Evolutionary conservation across 805 yeast genomes (phyloP), one percentile per base, ranked within the genome.

Genomic region (Saccharomyces jurei): DNA sequence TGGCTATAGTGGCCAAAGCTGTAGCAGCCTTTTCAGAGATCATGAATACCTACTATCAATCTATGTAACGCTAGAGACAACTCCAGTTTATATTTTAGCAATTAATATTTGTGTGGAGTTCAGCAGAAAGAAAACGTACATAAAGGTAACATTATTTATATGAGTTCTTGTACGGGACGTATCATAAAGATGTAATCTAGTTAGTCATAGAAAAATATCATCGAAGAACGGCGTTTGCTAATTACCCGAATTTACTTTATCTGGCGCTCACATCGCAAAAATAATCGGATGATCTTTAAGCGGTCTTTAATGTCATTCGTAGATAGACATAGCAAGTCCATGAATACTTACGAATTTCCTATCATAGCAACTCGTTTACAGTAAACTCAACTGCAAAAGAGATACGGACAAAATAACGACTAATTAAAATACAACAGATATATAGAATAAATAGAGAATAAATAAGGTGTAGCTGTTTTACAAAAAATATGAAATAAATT

Each of bases 1-100:
- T 92, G 5, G 96, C 97, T 1, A 88, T 76, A 11, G 96, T 90
- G 1, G 89, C 97, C 53, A 89, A 75, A 6, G 85, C 89, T 50
- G 86, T 87, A 17, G 87, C 79, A 0, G 88, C 89, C 10, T 77
- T 58, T 49, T 56, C 62, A 21, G 64, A 62, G 9, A 60, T 60
- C 65, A 60, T 62, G 22, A 50, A 17, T 36, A 17, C 17, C 22
- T 36, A 8, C 8, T 36, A 8, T 17, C 10, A 21, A 36, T 17
- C 2, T 36, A 36, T 36, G 25, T 6, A 17, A 36, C 10, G 44
- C 2, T 36, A 6, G 17, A 6, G 44, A 5, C 3, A 4, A 5
- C 17, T 6, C 6, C 36, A 4, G 5, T 36, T 17, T 36, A 36
- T 36, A 6, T 36, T 17, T 36, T 22, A 6, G 25, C 22, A 9